Evolutionary conservation across 805 yeast species (phyloP).

Genomic region (Millerozyma miso): DNA sequence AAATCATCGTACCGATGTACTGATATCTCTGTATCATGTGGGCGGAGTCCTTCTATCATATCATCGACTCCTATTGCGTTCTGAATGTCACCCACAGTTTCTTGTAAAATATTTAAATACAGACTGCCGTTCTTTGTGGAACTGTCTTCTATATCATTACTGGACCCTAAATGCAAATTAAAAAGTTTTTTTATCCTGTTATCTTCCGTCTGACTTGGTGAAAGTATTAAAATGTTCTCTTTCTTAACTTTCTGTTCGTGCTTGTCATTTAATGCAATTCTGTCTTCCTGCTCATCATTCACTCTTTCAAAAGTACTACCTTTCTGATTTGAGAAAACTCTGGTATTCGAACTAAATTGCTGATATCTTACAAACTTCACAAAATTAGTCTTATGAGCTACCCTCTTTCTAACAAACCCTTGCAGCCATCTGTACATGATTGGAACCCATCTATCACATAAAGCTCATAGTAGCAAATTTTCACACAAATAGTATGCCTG

Average conservation of each 20-base stretch:
- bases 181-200: conserved; percentile 12
- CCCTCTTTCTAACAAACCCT: background rate
- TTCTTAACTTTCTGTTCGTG: background rate
- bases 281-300: background rate
- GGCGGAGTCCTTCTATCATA: conserved; percentile 10
- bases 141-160: background rate
- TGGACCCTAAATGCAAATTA: conserved; percentile 5
- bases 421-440: background rate
- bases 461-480: background rate
- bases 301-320: background rate
- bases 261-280: background rate
- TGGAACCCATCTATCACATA: background rate
- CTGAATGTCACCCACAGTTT: conserved; percentile 1
- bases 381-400: background rate
- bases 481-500: background rate
- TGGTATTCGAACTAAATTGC: background rate
- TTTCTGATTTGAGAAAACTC: background rate
- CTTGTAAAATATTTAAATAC: conserved; percentile 1
- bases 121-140: background rate
- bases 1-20: conserved; percentile 7
- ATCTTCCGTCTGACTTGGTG: conserved; percentile 15
- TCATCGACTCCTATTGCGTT: conserved; percentile 1
- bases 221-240: conserved; percentile 13
- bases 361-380: too few relatives aligned
- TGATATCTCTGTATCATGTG: conserved; percentile 6